phyloP scores from a whole-genome alignment of 306 rosid species.

The Medicago lupulina region DNA sequence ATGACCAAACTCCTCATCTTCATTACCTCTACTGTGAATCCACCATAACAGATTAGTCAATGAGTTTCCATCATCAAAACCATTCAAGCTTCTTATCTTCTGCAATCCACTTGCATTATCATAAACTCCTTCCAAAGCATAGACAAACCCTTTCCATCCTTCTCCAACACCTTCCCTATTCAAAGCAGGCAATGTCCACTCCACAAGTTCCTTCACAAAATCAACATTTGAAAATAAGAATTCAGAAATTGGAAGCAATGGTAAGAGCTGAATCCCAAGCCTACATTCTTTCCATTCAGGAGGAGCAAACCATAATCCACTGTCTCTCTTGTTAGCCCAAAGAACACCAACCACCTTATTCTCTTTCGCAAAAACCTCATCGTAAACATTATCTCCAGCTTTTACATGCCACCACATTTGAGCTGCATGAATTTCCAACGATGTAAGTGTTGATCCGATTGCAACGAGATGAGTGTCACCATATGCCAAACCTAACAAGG shows the following conservation, averaged over 20 bases:
- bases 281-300: conserved; percentile 81
- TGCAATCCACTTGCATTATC: conserved; percentile 56
- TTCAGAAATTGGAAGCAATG: conserved; percentile 56
- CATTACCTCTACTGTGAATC: conserved; percentile 72
- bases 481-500: conserved; percentile 81
- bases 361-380: conserved; percentile 53
- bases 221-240: conserved; percentile 46
- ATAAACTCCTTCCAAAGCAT: conserved; percentile 74
- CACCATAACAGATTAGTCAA: conserved; percentile 87
- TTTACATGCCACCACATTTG: conserved; percentile 90
- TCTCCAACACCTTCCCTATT: conserved; percentile 66
- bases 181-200: conserved; percentile 81
- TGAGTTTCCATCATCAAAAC: conserved; percentile 77
- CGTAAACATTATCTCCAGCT: conserved; percentile 57
- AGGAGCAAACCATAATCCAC: conserved; percentile 85
- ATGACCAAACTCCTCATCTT: conserved; percentile 41
- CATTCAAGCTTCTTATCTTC: conserved; percentile 59
- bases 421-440: conserved; percentile 77
- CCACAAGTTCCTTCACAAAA: conserved; percentile 68
- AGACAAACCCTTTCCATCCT: conserved; percentile 83
- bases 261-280: conserved; percentile 81
- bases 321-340: conserved; percentile 86
- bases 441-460: conserved; percentile 64
- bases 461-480: conserved; percentile 79
- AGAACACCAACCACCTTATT: conserved; percentile 82